A percentile compares a stretch with the other conserved stretches of the same genome.
phyloP scores from a whole-genome alignment of 129 eudicot genomes.

The Oenanthe sinensis region DNA sequence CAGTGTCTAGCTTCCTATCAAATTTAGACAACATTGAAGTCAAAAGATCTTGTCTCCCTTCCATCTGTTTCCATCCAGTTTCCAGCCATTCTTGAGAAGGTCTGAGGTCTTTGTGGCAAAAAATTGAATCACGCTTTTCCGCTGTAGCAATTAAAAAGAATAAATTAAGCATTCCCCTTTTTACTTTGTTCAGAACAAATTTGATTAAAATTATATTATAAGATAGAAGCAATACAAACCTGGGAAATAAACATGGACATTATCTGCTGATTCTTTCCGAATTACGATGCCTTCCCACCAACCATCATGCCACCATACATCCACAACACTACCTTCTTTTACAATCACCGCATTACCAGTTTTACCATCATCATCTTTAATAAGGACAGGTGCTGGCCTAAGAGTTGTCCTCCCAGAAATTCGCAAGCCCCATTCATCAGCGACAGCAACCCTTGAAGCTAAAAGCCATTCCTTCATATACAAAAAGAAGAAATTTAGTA shows the following conservation, averaged over 20 bases:
- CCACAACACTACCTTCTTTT: constrained; percentile 36
- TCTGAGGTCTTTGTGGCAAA: constrained; percentile 39
- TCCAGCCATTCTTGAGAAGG: constrained; percentile 71
- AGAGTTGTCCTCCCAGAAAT: constrained; percentile 49
- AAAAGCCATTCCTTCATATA: constrained; percentile 70
- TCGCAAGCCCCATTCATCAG: constrained; percentile 50
- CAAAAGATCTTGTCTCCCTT: constrained; percentile 45
- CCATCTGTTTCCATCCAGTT: constrained; percentile 42
- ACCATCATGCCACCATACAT: constrained; percentile 85
- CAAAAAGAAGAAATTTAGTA: neutral
- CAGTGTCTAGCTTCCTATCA: constrained; percentile 10
- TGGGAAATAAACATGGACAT: constrained; percentile 61
- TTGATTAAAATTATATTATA: neutral
- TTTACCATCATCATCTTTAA: constrained; percentile 10
- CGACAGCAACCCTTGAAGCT: constrained; percentile 44
- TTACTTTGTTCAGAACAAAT: neutral
- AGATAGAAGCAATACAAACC: constrained; percentile 22
- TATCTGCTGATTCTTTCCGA: constrained; percentile 44
- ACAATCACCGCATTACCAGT: constrained; percentile 8
- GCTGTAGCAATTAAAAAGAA: constrained; percentile 26
- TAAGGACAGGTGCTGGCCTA: constrained; percentile 35
- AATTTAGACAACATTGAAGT: constrained; percentile 12
- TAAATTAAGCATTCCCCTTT: neutral
- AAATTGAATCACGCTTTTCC: constrained; percentile 33
- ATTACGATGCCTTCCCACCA: constrained; percentile 98